These are phyloP conservation scores for Scheffersomyces insectosa DNA, from an alignment of 1,139 yeast species.

Conservation along the genomic window DNA sequence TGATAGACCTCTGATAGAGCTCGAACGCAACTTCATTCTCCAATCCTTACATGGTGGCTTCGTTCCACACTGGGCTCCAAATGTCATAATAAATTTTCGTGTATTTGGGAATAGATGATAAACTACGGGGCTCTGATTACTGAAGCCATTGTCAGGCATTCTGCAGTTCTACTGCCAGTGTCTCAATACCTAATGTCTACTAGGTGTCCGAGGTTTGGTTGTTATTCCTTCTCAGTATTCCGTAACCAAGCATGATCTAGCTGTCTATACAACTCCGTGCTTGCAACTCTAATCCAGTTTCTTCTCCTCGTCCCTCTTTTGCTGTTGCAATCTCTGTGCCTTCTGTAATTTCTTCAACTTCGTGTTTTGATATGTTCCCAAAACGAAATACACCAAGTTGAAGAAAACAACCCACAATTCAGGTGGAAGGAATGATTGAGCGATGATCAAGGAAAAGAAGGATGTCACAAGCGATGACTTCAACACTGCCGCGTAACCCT, in stretches of 20 bases:
- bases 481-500: conserved; percentile 57
- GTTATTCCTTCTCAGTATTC: conserved; percentile 4
- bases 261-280: neutral
- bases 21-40: too few species aligned
- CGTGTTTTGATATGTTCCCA: conserved; percentile 79
- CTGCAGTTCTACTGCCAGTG: too few species aligned
- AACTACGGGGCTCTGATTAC: too few species aligned
- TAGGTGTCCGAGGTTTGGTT: too few species aligned
- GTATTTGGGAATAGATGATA: too few species aligned
- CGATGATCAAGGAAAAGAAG: conserved; percentile 60
- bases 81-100: too few species aligned
- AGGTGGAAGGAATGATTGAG: conserved; percentile 74
- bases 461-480: conserved; percentile 67
- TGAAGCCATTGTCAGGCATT: too few species aligned
- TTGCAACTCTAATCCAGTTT: conserved; percentile 1
- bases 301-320: conserved; percentile 5
- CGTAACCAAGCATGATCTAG: conserved; percentile 2
- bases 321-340: conserved; percentile 7
- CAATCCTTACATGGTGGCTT: too few species aligned
- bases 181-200: too few species aligned
- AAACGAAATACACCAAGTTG: conserved; percentile 67
- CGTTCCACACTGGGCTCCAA: too few species aligned
- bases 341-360: conserved; percentile 51
- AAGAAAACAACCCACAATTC: conserved; percentile 86
- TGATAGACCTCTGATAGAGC: too few species aligned